These are phyloP conservation scores for Aaosphaeria pasadenensis DNA, from an alignment of 2,329 filamentous ascomycete species.

Conservation along the genomic window DNA sequence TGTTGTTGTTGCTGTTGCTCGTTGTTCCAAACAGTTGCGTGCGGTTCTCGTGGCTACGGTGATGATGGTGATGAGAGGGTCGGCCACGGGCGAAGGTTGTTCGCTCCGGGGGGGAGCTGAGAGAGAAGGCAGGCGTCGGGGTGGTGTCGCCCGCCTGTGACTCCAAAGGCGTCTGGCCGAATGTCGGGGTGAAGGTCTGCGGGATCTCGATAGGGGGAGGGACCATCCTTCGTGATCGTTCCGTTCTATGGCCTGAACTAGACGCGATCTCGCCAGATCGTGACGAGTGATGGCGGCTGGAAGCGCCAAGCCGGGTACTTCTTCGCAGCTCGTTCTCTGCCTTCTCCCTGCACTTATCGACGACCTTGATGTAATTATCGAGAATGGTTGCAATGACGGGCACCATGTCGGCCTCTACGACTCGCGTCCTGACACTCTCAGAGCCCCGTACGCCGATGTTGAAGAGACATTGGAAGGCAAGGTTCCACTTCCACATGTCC, in stretches of 20 bases:
- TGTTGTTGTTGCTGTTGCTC: conserved; percentile 9
- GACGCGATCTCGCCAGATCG: conserved; percentile 38
- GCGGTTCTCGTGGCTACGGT: conserved; percentile 48
- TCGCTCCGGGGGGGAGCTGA: conserved; percentile 70
- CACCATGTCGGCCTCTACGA: conserved; percentile 98
- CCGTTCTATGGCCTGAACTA: conserved; percentile 39
- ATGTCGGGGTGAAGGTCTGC: conserved; percentile 36
- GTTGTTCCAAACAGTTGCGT: conserved; percentile 27
- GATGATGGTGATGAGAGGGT: conserved; percentile 50
- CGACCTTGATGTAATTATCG: conserved; percentile 96
- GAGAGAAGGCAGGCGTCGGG: conserved; percentile 60
- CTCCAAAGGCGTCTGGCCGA: conserved; percentile 45
- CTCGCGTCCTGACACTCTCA: conserved; percentile 86
- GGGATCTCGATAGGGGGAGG: conserved; percentile 84
- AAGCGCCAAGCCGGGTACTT: conserved; percentile 45
- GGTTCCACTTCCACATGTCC: conserved; percentile 99
- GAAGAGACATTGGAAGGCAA: conserved; percentile 97
- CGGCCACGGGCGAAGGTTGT: conserved; percentile 61
- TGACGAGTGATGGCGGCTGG: conserved; percentile 39
- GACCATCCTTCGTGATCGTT: conserved; percentile 65
- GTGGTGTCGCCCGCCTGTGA: conserved; percentile 58
- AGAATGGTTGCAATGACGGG: conserved; percentile 97
- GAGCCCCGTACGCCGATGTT: conserved; percentile 97
- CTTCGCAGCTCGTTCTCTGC: conserved; percentile 74
- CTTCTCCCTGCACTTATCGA: conserved; percentile 86